phyloP scores from a whole-genome alignment of 768 basidiomycete species.

The Kwoniella botswanensis region DNA sequence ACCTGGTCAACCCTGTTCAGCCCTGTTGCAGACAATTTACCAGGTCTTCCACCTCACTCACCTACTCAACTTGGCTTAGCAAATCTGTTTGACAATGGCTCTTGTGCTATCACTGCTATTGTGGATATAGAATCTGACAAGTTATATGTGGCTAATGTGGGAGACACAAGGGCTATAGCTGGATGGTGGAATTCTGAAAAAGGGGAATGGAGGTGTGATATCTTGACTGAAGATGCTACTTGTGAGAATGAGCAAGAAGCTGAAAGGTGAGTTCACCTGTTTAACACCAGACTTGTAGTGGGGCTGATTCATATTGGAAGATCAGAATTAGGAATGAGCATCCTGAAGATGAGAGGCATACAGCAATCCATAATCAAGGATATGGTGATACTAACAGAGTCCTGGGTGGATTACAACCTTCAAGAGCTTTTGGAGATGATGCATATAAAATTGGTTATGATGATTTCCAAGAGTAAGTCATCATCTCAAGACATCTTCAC shows the following conservation, averaged over 20 bases:
- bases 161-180: slow-evolving; percentile 91
- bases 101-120: slow-evolving; percentile 84
- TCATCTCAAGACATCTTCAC: background rate
- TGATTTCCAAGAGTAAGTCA: slow-evolving; percentile 25
- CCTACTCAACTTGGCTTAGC: slow-evolving; percentile 64
- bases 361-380: slow-evolving; percentile 17
- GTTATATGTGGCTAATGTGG: slow-evolving; percentile 86
- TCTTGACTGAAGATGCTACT: slow-evolving; percentile 89
- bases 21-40: background rate
- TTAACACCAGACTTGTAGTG: background rate
- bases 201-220: slow-evolving; percentile 84
- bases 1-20: slow-evolving; percentile 69
- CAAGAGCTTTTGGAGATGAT: slow-evolving; percentile 44
- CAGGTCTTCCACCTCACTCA: slow-evolving; percentile 11
- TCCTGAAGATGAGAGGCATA: slow-evolving; percentile 33
- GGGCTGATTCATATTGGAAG: background rate
- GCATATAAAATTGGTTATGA: slow-evolving; percentile 37
- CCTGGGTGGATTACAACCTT: slow-evolving; percentile 28
- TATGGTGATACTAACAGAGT: slow-evolving; percentile 25
- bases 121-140: slow-evolving; percentile 80
- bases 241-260: slow-evolving; percentile 86
- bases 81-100: slow-evolving; percentile 79
- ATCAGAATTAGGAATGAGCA: slow-evolving; percentile 34
- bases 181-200: slow-evolving; percentile 65
- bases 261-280: slow-evolving; percentile 65